These are phyloP conservation scores for Pseudoneurospora amorphoporcata DNA, from an alignment of 495 filamentous ascomycete genomes.

Conservation along the genomic window DNA sequence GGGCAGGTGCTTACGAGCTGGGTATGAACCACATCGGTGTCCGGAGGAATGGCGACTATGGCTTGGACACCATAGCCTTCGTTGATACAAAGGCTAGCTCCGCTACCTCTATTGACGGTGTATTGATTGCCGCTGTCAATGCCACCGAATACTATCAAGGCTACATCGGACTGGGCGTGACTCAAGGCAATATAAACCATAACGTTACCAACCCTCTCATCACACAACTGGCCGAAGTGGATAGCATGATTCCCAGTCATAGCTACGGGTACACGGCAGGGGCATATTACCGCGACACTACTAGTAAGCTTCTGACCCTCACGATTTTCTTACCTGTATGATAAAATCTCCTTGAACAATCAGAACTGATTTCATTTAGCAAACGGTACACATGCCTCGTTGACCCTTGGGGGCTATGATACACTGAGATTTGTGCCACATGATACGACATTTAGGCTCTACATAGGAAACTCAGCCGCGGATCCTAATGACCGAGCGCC, in stretches of 20 bases:
- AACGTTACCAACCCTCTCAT: conserved; percentile 26
- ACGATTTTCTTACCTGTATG: background rate
- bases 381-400: conserved; percentile 41
- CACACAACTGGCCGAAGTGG: conserved; percentile 37
- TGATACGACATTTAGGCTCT: conserved; percentile 42
- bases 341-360: background rate
- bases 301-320: conserved; percentile 7
- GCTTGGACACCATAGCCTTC: conserved; percentile 44
- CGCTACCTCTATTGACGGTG: conserved; percentile 35
- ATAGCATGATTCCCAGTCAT: conserved; percentile 46
- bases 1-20: conserved; percentile 36
- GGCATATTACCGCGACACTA: conserved; percentile 44
- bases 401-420: conserved; percentile 58
- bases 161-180: conserved; percentile 45
- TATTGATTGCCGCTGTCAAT: conserved; percentile 43
- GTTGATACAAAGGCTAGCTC: conserved; percentile 29
- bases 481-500: conserved; percentile 35
- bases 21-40: conserved; percentile 43
- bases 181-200: conserved; percentile 29
- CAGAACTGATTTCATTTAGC: background rate
- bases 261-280: conserved; percentile 61
- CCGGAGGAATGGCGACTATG: conserved; percentile 46
- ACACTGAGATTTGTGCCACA: conserved; percentile 45
- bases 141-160: conserved; percentile 48
- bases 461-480: background rate